phyloP scores from a whole-genome alignment of 2,329 filamentous ascomycete genomes.

The Epichloe gansuensis region DNA sequence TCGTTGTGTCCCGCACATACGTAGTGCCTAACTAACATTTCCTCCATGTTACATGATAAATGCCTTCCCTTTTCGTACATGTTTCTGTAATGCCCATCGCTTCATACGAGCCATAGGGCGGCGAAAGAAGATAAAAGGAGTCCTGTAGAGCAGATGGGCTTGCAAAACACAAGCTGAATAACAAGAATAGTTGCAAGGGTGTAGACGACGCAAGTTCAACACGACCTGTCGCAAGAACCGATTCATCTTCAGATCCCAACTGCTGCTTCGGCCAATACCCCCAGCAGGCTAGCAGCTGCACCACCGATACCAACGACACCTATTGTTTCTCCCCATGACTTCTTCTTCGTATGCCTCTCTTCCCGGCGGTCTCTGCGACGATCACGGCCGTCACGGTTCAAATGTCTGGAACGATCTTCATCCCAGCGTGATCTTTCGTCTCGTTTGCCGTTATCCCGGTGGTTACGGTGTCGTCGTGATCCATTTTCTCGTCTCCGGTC shows the following conservation, averaged over 20 bases:
- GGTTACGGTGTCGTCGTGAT: slow-evolving; percentile 13
- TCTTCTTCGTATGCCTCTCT: slow-evolving; percentile 27
- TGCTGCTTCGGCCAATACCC: slow-evolving; percentile 45
- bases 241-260: slow-evolving; percentile 14
- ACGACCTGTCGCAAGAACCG: not conserved
- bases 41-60: not conserved
- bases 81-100: not conserved
- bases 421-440: slow-evolving; percentile 11
- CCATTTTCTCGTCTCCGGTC: slow-evolving; percentile 13
- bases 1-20: not conserved
- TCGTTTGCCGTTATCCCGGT: slow-evolving; percentile 12
- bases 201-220: not conserved
- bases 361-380: slow-evolving; percentile 25
- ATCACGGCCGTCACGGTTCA: slow-evolving; percentile 28
- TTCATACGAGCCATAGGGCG: not conserved
- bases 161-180: not conserved
- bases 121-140: not conserved
- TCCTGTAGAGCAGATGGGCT: not conserved
- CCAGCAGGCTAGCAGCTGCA: slow-evolving; percentile 44
- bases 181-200: not conserved
- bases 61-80: not conserved
- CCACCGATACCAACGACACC: slow-evolving; percentile 47
- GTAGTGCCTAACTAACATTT: not conserved
- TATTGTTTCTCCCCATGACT: slow-evolving; percentile 39
- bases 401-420: slow-evolving; percentile 17